These are phyloP conservation scores for Raddia guianensis DNA, from an alignment of 176 grass and related monocot genomes.

Conservation along the genomic window DNA sequence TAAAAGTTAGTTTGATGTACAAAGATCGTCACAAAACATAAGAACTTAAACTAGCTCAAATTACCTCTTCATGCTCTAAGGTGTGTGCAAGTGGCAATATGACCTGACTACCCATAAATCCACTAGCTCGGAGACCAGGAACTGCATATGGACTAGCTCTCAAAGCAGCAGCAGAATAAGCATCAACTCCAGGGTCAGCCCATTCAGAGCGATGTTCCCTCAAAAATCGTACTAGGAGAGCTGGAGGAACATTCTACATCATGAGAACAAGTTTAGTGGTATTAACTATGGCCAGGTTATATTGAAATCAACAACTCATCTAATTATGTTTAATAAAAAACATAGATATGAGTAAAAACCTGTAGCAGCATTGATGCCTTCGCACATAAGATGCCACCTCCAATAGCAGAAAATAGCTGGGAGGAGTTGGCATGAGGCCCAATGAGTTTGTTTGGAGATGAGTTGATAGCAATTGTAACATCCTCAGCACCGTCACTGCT, in stretches of 20 bases:
- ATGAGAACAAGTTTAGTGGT: constrained; percentile 10
- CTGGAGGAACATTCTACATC: constrained; percentile 85
- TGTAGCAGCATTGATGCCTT: constrained; percentile 98
- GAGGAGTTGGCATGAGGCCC: constrained; percentile 68
- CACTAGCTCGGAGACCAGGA: constrained; percentile 64
- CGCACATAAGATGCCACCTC: constrained; percentile 88
- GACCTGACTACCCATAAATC: constrained; percentile 82
- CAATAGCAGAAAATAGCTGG: constrained; percentile 53
- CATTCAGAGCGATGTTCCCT: constrained; percentile 94
- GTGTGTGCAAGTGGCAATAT: constrained; percentile 95
- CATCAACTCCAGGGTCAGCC: constrained; percentile 89
- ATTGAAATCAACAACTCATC: constrained; percentile 15
- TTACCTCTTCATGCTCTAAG: constrained; percentile 94
- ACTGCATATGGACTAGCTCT: constrained; percentile 77
- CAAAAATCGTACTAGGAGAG: constrained; percentile 84
- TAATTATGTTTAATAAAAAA: constrained; percentile 3
- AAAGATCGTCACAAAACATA: neutral
- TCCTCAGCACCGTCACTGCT: constrained; percentile 83
- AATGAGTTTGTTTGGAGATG: constrained; percentile 83
- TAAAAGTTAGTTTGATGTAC: constrained; percentile 22
- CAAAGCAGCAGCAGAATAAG: constrained; percentile 82
- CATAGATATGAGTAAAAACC: constrained; percentile 48
- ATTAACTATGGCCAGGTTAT: constrained; percentile 12
- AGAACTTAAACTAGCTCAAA: neutral
- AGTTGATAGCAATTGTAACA: constrained; percentile 85